Evolutionary conservation across 2,329 filamentous ascomycete species (phyloP).

Genomic region (Stromatinia cepivora): DNA sequence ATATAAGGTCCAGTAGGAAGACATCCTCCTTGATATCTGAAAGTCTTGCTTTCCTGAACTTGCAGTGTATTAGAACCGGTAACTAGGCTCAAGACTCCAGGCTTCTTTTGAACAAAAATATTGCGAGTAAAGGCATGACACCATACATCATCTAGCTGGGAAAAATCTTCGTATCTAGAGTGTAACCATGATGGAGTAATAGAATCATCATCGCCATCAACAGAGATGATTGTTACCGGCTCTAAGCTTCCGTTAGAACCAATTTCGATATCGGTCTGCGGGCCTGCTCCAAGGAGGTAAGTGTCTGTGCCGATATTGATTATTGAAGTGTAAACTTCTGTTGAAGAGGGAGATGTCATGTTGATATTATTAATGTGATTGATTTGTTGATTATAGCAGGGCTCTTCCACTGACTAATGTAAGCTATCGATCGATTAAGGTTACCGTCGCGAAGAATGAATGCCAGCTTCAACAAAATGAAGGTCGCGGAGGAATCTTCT

Average conservation of each 20-base stretch:
- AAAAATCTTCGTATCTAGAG: background rate
- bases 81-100: background rate
- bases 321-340: background rate
- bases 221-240: background rate
- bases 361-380: background rate
- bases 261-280: background rate
- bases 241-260: too few relatives aligned
- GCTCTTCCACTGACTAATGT: too few relatives aligned
- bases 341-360: background rate
- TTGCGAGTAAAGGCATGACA: background rate
- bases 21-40: background rate
- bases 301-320: background rate
- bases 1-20: constrained; percentile 15
- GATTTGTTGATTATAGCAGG: too few relatives aligned
- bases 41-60: background rate
- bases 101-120: background rate
- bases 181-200: background rate
- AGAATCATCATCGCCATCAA: background rate
- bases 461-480: too few relatives aligned
- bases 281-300: constrained; percentile 4
- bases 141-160: constrained; percentile 2
- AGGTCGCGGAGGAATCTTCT: background rate
- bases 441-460: too few relatives aligned
- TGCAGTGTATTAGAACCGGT: background rate
- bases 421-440: too few relatives aligned